Evolutionary conservation across 805 yeast species (phyloP).

Genomic region (Metschnikowia lachancei): DNA sequence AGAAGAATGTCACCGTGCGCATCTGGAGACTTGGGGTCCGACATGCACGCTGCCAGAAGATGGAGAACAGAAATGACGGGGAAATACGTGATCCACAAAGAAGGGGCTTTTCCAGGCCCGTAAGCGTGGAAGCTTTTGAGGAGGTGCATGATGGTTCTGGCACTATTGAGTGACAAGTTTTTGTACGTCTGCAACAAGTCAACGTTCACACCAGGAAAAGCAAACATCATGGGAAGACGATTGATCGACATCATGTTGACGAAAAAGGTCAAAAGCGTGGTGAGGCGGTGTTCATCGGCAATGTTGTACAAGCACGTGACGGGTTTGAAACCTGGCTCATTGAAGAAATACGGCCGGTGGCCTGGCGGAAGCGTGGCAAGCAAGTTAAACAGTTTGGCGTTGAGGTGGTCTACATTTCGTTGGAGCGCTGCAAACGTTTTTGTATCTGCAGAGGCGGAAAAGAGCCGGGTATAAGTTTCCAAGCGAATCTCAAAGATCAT

Average conservation of each 20-base stretch:
- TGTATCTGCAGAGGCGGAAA: conserved; percentile 29
- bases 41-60: conserved; percentile 30
- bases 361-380: conserved; percentile 20
- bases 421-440: conserved; percentile 22
- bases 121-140: conserved; percentile 21
- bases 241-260: conserved; percentile 38
- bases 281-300: conserved; percentile 16
- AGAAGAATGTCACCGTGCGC: conserved; percentile 28
- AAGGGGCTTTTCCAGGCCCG: conserved; percentile 22
- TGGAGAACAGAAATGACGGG: conserved; percentile 34
- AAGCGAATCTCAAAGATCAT: conserved; percentile 23
- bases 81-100: conserved; percentile 32
- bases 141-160: conserved; percentile 34
- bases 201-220: conserved; percentile 17
- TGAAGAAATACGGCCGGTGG: conserved; percentile 16
- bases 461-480: conserved; percentile 31
- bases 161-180: conserved; percentile 31
- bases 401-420: conserved; percentile 25
- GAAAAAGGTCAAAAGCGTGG: conserved; percentile 31
- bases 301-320: not conserved
- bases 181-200: conserved; percentile 23
- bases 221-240: conserved; percentile 29
- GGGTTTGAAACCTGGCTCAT: conserved; percentile 13
- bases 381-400: conserved; percentile 30
- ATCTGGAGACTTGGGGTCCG: conserved; percentile 30